phyloP scores from a whole-genome alignment of 805 yeast genomes.

The Lachancea nothofagi region DNA sequence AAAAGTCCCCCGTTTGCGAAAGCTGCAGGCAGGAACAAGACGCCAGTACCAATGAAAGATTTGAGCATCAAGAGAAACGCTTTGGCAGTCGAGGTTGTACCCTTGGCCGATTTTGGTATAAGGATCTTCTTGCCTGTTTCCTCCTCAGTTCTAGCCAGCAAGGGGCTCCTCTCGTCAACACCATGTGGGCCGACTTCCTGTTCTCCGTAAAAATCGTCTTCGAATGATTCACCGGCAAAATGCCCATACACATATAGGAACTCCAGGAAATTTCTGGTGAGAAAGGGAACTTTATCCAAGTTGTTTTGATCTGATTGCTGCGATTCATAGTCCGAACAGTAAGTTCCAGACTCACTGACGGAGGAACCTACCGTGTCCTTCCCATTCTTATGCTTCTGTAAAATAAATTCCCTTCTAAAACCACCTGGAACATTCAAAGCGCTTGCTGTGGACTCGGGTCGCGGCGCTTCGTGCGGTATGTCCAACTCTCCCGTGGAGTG shows the following conservation, averaged over 20 bases:
- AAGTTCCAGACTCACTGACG: conserved; percentile 6
- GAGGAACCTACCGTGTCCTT: background rate
- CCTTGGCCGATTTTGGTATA: conserved; percentile 36
- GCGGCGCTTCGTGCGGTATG: conserved; percentile 35
- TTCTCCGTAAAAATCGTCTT: conserved; percentile 49
- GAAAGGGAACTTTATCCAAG: conserved; percentile 39
- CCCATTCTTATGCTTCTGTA: conserved; percentile 33
- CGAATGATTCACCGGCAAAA: conserved; percentile 79
- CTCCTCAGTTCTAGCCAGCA: conserved; percentile 17
- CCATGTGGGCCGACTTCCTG: conserved; percentile 36
- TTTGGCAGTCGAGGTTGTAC: conserved; percentile 68
- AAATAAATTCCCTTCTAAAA: conserved; percentile 64
- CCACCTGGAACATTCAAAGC: conserved; percentile 77
- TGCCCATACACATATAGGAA: conserved; percentile 76
- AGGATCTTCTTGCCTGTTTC: conserved; percentile 12
- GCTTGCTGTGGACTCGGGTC: conserved; percentile 49
- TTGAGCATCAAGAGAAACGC: conserved; percentile 68
- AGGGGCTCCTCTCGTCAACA: conserved; percentile 26
- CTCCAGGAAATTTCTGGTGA: conserved; percentile 70
- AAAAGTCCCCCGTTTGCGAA: conserved; percentile 67
- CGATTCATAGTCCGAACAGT: conserved; percentile 14
- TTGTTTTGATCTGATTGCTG: conserved; percentile 16
- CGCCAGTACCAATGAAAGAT: conserved; percentile 75
- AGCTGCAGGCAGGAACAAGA: conserved; percentile 62
- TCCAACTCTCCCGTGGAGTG: conserved; percentile 27